These are phyloP conservation scores for Neoboletus brunneissimus DNA, from an alignment of 768 basidiomycete genomes.

Conservation along the genomic window DNA sequence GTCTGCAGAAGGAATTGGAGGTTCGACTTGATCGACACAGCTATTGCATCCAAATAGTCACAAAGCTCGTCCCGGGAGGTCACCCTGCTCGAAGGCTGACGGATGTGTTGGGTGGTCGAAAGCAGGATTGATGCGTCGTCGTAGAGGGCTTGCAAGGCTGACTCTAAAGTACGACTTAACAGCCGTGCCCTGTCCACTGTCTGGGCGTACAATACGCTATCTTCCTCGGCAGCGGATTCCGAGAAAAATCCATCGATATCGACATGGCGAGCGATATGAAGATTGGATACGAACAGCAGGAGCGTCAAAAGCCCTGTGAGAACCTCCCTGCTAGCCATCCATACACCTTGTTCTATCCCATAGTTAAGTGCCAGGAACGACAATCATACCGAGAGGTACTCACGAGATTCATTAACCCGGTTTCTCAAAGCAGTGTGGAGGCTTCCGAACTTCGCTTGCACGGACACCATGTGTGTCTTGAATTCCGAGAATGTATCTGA, in stretches of 20 bases:
- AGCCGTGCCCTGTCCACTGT: constrained; percentile 67
- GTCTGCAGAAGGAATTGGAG: constrained; percentile 54
- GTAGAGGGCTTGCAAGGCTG: constrained; percentile 66
- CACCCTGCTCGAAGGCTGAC: constrained; percentile 6
- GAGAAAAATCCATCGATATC: constrained; percentile 75
- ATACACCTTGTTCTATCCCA: constrained; percentile 29
- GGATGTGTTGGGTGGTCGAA: constrained; percentile 48
- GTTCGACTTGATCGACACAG: constrained; percentile 54
- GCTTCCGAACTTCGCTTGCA: constrained; percentile 50
- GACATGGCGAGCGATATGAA: constrained; percentile 77
- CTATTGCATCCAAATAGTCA: constrained; percentile 50
- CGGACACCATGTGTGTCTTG: constrained; percentile 41
- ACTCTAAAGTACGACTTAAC: constrained; percentile 69
- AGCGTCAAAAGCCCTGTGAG: constrained; percentile 58
- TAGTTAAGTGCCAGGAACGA: constrained; percentile 3
- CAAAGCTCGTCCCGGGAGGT: constrained; percentile 18
- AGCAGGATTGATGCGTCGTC: constrained; percentile 67
- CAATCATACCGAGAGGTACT: constrained; percentile 7
- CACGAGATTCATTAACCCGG: constrained; percentile 22
- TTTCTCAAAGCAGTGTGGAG: constrained; percentile 27
- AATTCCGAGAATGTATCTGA: constrained; percentile 55
- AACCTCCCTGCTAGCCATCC: constrained; percentile 45
- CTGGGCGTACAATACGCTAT: constrained; percentile 54
- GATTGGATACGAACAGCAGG: constrained; percentile 57
- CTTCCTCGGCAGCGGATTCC: constrained; percentile 39